Evolutionary conservation across 345 rosid species (phyloP).

Genomic region (Melaleuca alternifolia): DNA sequence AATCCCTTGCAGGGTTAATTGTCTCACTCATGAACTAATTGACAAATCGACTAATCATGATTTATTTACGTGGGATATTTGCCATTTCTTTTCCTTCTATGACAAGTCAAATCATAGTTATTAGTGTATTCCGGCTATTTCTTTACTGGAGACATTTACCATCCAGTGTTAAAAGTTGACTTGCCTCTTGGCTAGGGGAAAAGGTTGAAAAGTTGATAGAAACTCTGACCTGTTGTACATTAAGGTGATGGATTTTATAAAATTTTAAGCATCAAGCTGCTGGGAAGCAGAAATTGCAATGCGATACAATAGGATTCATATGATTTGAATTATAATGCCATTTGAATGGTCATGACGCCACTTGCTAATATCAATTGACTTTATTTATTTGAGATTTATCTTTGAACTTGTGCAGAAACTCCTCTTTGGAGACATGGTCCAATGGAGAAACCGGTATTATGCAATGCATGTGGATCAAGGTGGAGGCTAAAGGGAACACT

Average conservation of each 20-base stretch:
- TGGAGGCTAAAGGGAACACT: slow-evolving; percentile 40
- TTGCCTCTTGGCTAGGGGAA: neutral
- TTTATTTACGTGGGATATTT: neutral
- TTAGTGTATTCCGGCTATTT: neutral
- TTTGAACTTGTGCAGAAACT: slow-evolving; percentile 23
- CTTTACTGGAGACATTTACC: neutral
- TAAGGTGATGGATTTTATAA: neutral
- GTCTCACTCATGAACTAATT: neutral
- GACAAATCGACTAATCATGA: neutral
- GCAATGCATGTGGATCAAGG: slow-evolving; percentile 75
- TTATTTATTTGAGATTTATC: neutral
- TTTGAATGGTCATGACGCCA: neutral
- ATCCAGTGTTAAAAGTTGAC: neutral
- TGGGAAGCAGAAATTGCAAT: neutral
- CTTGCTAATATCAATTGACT: neutral
- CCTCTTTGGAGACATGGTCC: slow-evolving; percentile 71
- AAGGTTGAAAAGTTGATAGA: neutral
- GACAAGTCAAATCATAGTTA: neutral
- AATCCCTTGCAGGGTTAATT: neutral
- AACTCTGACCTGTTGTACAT: neutral
- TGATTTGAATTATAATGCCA: neutral
- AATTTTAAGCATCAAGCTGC: neutral
- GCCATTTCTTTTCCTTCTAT: neutral
- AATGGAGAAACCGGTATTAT: slow-evolving; percentile 49
- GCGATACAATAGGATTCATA: neutral